phyloP scores from a whole-genome alignment of 257 asterid genomes.

The Nicotiana undulata region DNA sequence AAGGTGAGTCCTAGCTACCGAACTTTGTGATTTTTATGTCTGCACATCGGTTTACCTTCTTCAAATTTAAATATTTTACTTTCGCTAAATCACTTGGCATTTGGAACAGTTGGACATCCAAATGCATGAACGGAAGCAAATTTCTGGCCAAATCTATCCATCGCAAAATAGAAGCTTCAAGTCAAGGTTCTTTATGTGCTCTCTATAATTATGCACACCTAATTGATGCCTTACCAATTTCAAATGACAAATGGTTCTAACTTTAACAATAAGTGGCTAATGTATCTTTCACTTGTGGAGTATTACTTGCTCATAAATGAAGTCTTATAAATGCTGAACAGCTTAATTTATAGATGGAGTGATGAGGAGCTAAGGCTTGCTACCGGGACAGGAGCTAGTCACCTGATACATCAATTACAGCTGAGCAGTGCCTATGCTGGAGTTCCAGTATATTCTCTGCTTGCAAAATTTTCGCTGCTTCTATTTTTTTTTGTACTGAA shows the following conservation, averaged over 20 bases:
- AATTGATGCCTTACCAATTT: background rate
- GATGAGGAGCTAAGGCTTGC: conserved; percentile 71
- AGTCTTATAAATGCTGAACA: conserved; percentile 8
- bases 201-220: background rate
- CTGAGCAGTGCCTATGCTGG: conserved; percentile 66
- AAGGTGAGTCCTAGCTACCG: conserved; percentile 39
- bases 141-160: conserved; percentile 64
- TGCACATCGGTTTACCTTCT: background rate
- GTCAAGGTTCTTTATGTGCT: background rate
- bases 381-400: conserved; percentile 48
- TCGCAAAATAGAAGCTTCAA: conserved; percentile 6
- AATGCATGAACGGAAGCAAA: conserved; percentile 50
- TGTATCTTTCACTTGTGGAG: background rate
- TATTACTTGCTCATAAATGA: background rate
- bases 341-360: conserved; percentile 49
- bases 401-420: conserved; percentile 48
- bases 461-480: background rate
- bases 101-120: conserved; percentile 54
- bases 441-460: conserved; percentile 48
- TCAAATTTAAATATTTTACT: background rate
- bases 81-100: background rate
- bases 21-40: background rate
- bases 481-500: background rate
- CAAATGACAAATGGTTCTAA: background rate
- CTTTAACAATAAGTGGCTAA: background rate